Evolutionary conservation across 257 asterid species (phyloP), one percentile per base, ranked within the genome.

Genomic region (Solanum pinnatisectum): DNA sequence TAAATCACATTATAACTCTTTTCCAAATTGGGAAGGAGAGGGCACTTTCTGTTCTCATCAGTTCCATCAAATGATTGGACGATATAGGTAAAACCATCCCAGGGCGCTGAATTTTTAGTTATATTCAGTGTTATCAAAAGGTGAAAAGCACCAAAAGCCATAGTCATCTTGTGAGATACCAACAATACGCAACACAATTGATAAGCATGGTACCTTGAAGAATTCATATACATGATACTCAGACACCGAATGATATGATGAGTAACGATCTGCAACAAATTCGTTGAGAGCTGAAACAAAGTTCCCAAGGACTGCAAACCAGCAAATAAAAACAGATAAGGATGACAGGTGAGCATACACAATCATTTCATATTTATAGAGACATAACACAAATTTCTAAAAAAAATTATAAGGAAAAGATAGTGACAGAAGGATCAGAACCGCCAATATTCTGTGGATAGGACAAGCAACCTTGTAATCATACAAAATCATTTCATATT

Each of bases 201-300:
- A 88, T 73, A 84, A 44, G 23, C 30, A 36, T 27, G 42, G 60
- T 91, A 97, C 99, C 99, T 97, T 97, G 89, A 94, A 97, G 88
- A 95, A 97, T 84, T 97, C 99, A 60, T 97, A 96, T 70, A 95
- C 98, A 84, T 96, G 96, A 92, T 97, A 97, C 85, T 97, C 98
- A 20, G 98, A 94, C 83, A 97, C 92, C 4, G 96, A 92, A 88
- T 92, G 98, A 42, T 91, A 91, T 46, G 20, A 88, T 65, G 95
- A 93, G 91, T 97, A 96, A 42, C 94, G 94, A 85, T 93, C 98
- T 4, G 96, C 98, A 83, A 96, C 93, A 90, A 97, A 97, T 88
- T 84, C 89, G 89, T 96, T 97, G 86, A 97, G 95, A 88, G 98
- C 98, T 56, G 99, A 96, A 72, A 97, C 94, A 37, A 97, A 97